Evolutionary conservation across 441 rosid genomes (phyloP), one percentile per base, ranked within the genome.

Genomic region (Macaranga tanarius): DNA sequence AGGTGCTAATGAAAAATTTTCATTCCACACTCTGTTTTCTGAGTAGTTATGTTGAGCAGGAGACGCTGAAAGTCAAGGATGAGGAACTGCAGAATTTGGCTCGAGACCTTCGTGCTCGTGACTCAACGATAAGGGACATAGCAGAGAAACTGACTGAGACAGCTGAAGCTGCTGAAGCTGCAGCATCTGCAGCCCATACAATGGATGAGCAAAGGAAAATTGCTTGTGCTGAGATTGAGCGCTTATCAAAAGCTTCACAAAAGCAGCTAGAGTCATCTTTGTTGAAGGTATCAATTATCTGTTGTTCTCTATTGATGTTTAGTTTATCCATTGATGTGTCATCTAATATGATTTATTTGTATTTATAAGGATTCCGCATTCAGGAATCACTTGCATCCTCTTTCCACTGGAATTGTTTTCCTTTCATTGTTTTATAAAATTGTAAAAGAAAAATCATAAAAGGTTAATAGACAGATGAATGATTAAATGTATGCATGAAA

Each of bases 81-180:
- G 99, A 95, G 83, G 99, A 95, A 75, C 79, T 95, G 72, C 93
- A 88, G 66, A 95, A 88, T 80, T 81, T 93, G 81, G 95, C 97
- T 9, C 78, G 98, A 70, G 95, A 92, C 61, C 79, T 95, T 75
- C 96, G 98, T 78, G 93, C 99, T 59, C 91, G 92, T 34, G 98
- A 95, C 85, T 87, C 96, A 67, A 91, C 86, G 26, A 95, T 95
- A 64, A 95, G 84, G 75, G 95, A 93, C 60, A 87, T 95, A 76
- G 99, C 98, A 38, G 96, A 95, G 34, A 95, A 90, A 80, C 83
- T 95, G 34, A 79, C 98, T n/a, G 99, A 93, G 87, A 95, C 99
- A 12, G 97, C 99, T 73, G 99, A 95, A 84, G 98, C 99, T 75
- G 99, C 98, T 62, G 97, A 90, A 82, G 89, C 89, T 79, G 99